phyloP scores from a whole-genome alignment of 1,284 basidiomycete genomes.

The Trichosporon inkin region DNA sequence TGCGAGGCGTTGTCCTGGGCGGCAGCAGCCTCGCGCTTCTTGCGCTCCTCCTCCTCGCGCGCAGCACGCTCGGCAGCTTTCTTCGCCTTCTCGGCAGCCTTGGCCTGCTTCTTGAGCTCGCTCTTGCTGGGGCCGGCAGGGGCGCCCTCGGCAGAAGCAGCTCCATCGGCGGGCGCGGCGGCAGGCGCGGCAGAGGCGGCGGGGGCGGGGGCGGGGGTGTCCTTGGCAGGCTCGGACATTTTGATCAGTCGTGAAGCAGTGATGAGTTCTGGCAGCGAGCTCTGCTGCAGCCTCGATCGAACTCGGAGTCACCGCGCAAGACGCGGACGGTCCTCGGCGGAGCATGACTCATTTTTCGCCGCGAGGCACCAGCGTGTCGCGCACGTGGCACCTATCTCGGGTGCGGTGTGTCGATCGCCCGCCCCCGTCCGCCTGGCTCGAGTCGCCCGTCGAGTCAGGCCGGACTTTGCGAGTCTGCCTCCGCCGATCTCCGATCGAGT shows the following conservation, averaged over 20 bases:
- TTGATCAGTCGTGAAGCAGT: background rate
- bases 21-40: constrained; percentile 68
- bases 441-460: constrained; percentile 1
- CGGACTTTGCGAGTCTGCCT: constrained; percentile 5
- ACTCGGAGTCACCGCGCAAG: background rate
- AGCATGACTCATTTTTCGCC: constrained; percentile 2
- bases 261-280: background rate
- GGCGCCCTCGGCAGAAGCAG: constrained; percentile 20
- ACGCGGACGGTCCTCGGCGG: background rate
- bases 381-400: no score
- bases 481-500: constrained; percentile 6
- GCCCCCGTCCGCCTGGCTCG: background rate
- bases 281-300: background rate
- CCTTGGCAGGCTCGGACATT: constrained; percentile 29
- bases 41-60: constrained; percentile 70
- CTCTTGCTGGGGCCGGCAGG: constrained; percentile 66
- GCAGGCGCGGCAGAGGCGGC: constrained; percentile 14
- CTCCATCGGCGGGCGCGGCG: constrained; percentile 12
- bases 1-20: constrained; percentile 75
- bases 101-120: constrained; percentile 88
- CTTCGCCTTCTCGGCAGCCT: constrained; percentile 87
- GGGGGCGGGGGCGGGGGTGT: constrained; percentile 14
- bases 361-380: no score
- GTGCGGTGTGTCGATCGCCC: no score
- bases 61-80: constrained; percentile 81